phyloP scores from a whole-genome alignment of 2,329 filamentous ascomycete species.

The Hypoxylon sp. region DNA sequence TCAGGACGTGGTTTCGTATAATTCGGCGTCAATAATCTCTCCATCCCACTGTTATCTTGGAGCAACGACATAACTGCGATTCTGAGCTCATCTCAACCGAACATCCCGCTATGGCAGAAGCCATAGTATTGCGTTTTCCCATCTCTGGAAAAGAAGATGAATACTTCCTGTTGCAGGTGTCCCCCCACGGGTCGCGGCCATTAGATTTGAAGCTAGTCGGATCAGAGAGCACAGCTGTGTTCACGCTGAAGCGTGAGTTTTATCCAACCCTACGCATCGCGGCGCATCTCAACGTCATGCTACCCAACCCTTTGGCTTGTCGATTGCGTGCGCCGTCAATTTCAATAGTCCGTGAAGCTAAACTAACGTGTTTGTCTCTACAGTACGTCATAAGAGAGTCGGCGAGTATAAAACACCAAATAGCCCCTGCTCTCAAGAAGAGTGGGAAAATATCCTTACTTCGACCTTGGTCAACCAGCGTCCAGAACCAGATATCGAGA shows the following conservation, averaged over 20 bases:
- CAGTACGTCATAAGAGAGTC: slow-evolving; percentile 70
- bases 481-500: slow-evolving; percentile 67
- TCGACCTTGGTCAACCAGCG: slow-evolving; percentile 67
- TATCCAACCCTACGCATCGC: slow-evolving; percentile 25
- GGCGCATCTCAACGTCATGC: slow-evolving; percentile 26
- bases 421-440: slow-evolving; percentile 68
- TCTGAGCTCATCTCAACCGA: slow-evolving; percentile 3
- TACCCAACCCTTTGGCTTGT: slow-evolving; percentile 36
- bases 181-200: slow-evolving; percentile 62
- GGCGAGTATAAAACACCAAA: slow-evolving; percentile 66
- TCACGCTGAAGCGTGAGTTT: slow-evolving; percentile 68
- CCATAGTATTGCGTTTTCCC: slow-evolving; percentile 68
- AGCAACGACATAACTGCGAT: slow-evolving; percentile 3
- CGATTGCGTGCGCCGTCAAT: slow-evolving; percentile 45
- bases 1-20: not conserved
- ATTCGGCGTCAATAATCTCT: not conserved
- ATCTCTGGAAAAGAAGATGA: slow-evolving; percentile 65
- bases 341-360: slow-evolving; percentile 30
- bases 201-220: slow-evolving; percentile 76
- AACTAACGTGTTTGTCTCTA: slow-evolving; percentile 38
- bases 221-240: slow-evolving; percentile 75
- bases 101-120: slow-evolving; percentile 42
- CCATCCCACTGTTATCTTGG: not conserved
- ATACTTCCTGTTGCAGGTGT: slow-evolving; percentile 73
- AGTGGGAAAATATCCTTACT: slow-evolving; percentile 75